Evolutionary conservation across 2,329 filamentous ascomycete species (phyloP).

Genomic region (Mariannaea elegans): DNA sequence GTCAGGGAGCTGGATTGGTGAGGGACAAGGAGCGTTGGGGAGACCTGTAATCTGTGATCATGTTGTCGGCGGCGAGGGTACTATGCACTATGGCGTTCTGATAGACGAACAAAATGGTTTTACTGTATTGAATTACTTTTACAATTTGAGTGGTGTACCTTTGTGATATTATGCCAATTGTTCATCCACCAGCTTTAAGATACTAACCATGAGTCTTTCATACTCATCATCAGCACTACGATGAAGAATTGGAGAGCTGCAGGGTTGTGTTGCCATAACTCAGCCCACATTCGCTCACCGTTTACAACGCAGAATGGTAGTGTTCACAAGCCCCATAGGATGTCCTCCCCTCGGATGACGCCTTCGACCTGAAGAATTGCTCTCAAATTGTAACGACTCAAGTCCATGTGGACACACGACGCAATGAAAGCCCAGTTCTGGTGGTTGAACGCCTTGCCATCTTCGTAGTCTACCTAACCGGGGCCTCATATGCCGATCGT

Average conservation of each 20-base stretch:
- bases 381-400: not conserved
- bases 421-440: not conserved
- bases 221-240: too few relatives aligned
- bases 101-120: slow-evolving; percentile 40
- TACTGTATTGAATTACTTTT: slow-evolving; percentile 21
- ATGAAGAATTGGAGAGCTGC: too few relatives aligned
- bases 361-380: not conserved
- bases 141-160: too few relatives aligned
- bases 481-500: not conserved
- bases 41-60: slow-evolving; percentile 38
- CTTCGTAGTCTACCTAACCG: too few relatives aligned
- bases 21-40: not conserved
- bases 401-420: not conserved
- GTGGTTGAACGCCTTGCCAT: not conserved
- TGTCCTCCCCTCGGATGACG: too few relatives aligned
- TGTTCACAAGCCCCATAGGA: too few relatives aligned
- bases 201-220: too few relatives aligned
- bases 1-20: slow-evolving; percentile 9
- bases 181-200: too few relatives aligned
- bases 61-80: slow-evolving; percentile 34
- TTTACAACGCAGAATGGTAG: too few relatives aligned
- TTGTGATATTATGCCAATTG: too few relatives aligned
- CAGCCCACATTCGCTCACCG: too few relatives aligned
- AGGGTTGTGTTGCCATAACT: too few relatives aligned
- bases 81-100: slow-evolving; percentile 42